Evolutionary conservation across 805 yeast species (phyloP), one percentile per base, ranked within the genome.

Genomic region (Jamesozyma piceae): DNA sequence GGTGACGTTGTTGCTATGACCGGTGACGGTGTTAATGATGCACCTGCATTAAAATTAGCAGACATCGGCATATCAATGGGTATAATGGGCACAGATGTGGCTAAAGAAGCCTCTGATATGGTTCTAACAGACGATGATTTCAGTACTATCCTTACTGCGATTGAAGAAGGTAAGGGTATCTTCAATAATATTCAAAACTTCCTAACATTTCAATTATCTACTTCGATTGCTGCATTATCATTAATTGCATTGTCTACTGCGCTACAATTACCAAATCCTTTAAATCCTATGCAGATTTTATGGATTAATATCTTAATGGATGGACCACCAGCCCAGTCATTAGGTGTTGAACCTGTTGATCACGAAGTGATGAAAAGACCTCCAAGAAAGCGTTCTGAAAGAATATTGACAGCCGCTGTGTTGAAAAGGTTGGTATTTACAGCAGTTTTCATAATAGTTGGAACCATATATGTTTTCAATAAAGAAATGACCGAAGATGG

Each of bases 291-390:
- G 98, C 97, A 90, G 69, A 92, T 90, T 54, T 69, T 90, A 54
- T 90, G 97, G 97, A 90, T 90, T 61, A 90, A 90, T 62, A 90
- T 90, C 48, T 72, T 90, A 45, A 90, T 90, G 98, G 98, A 90
- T 67, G 98, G 98, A 1, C 98, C 98, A 10, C 98, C 98, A 3
- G 97, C 97, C 1, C 98, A 90, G 66, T 84, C 95, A 0, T 69
- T 90, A 33, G 98, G 98, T 45, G 97, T 90, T 26, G 98, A 90
- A 65, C 95, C 96, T 1, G 97, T 90, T 14, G 97, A 89, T 58
- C 88, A 83, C 49, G 95, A 83, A 60, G 95, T 90, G 29, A 89
- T 90, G 97, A 78, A 74, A 49, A 84, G 82, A 60, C 97, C 97
- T 17, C 98, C 98, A 41, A 79, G 98, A 65, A 73, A 78, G 39